Evolutionary conservation across 345 rosid species (phyloP), one percentile per base, ranked within the genome.

Genomic region (Populus ilicifolia): DNA sequence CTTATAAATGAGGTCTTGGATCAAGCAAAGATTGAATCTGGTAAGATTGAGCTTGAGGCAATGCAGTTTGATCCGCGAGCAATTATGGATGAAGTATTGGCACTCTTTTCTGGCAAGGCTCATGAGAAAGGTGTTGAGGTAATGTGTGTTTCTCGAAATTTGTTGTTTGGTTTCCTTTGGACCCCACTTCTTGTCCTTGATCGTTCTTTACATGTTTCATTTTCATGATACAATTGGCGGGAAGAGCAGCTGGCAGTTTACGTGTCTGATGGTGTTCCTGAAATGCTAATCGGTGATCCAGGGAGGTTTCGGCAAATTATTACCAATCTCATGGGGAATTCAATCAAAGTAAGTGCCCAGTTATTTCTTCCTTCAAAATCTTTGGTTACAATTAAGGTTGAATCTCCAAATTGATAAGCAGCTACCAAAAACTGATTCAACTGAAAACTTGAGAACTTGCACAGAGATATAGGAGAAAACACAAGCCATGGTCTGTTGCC

Each of bases 21-120:
- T 82, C 97, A 92, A 84, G 99, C 99, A 30, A 95, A 95, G 82
- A 92, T 93, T 18, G 96, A 95, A 84, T 89, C 99, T 64, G 99
- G 99, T 63, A 95, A 95, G 79, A 92, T 95, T 79, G 99, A 93
- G 88, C 97, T 95, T 68, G 99, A 93, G 82, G 92, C 88, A 65
- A 92, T 91, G 82, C 90, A 81, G 75, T 95, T 95, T 78, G 93
- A 93, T 85, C 83, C 90, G 75, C 84, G 94, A 77, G 89, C 90
- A 72, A 86, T 95, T 75, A 71, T 95, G 82, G 99, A 95, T 71
- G 99, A 95, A 77, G 98, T 95, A n/a, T 72, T 95, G 78, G 90
- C 98, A 38, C 98, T 95, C 79, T 95, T 95, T 82, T 89, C 99
- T 69, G 92, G 91, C 66, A 91, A 93, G 82, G 88, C 97, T 70